Evolutionary conservation across 306 rosid species (phyloP), one percentile per base, ranked within the genome.

Genomic region (Senna siamea): DNA sequence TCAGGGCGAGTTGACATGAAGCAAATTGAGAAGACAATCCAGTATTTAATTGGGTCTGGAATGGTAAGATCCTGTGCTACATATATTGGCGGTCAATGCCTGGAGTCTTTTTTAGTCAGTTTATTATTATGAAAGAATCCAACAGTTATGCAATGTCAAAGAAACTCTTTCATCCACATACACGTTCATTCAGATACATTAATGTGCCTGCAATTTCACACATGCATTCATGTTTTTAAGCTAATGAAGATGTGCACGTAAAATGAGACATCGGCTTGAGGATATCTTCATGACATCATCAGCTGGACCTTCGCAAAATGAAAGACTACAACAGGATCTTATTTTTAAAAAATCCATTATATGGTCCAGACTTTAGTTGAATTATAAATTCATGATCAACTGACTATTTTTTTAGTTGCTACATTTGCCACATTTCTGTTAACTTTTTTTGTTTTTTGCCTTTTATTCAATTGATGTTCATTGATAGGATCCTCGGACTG

Each of bases 1-100:
- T 76, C 73, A 15, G 92, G 92, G 41, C 85, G 92, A 71, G 89
- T 88, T 19, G 92, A 88, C 83, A 85, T 88, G 92, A 81, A 74
- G 75, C 92, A 88, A 79, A 79, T 88, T 79, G 89, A 88, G 73
- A 88, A 81, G 82, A 83, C 92, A 14, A 85, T 88, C 75, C 89
- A 88, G 76, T 88, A 88, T 72, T 69, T 88, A 76, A 83, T 88
- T 48, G 88, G 87, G 22, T 85, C 89, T n/a, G 92, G 92, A 77
- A 85, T 88, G 89, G 89, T 88, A 68, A 68, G 92, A 71, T 79
- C 41, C 38, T 43, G 2, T 78, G 63, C 66, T 35, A 9, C 62
- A 50, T 74, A 22, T 30, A 38, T 17, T 75, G 34, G 40, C 0
- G 43, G 9, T 47, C 5, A 6, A 6, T 17, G 38, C 51, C 54